These are phyloP conservation scores for Bathelium albidoporum DNA, from an alignment of 495 filamentous ascomycete species.

Conservation along the genomic window DNA sequence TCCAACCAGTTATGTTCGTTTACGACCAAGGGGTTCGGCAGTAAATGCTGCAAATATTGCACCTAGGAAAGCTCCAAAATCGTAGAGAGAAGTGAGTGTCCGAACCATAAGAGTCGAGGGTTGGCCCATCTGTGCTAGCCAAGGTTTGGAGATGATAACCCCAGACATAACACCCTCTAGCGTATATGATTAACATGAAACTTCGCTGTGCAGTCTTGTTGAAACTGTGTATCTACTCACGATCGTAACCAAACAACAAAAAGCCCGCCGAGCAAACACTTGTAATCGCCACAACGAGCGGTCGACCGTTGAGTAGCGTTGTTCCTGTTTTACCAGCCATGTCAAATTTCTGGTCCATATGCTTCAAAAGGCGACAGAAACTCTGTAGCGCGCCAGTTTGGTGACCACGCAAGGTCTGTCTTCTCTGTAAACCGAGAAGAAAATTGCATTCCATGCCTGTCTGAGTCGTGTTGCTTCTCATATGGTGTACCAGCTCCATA, in stretches of 20 bases:
- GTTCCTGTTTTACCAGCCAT: conserved; percentile 4
- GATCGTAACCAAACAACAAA: conserved; percentile 11
- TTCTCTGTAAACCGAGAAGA: too few relatives aligned
- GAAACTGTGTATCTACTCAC: neutral
- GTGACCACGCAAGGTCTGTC: too few relatives aligned
- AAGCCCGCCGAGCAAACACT: conserved; percentile 7
- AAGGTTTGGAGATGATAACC: conserved; percentile 7
- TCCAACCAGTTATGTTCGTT: conserved; percentile 9
- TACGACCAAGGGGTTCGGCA: conserved; percentile 12
- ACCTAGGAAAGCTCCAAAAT: conserved; percentile 9
- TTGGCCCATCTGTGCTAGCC: conserved; percentile 3
- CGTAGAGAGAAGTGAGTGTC: conserved; percentile 9
- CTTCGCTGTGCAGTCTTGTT: neutral
- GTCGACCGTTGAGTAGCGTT: neutral
- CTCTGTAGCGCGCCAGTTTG: too few relatives aligned
- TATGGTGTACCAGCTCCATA: too few relatives aligned
- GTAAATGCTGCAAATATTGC: conserved; percentile 6
- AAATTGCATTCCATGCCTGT: too few relatives aligned
- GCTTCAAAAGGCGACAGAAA: too few relatives aligned
- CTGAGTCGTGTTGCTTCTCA: too few relatives aligned
- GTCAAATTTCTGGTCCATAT: too few relatives aligned
- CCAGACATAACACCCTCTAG: conserved; percentile 13
- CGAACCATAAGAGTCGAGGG: conserved; percentile 5
- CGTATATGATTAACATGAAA: neutral
- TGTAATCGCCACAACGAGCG: conserved; percentile 7